Percentiles rank a stretch among this genome's conserved stretches.
phyloP scores from a whole-genome alignment of 1,284 basidiomycete species.

The Tilletia horrida region DNA sequence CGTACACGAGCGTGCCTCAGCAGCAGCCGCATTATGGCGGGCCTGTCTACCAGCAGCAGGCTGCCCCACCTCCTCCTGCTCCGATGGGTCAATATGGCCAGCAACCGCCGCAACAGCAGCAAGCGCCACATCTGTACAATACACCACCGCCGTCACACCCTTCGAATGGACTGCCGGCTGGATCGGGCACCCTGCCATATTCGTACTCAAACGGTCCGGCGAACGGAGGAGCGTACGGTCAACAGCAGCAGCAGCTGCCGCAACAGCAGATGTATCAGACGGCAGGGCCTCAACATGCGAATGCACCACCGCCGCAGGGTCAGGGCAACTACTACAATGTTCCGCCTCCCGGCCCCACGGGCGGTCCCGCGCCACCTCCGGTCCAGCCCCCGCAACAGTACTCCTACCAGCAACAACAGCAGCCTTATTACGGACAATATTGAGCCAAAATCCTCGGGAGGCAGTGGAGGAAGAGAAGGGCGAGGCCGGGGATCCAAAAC shows the following conservation, averaged over 20 bases:
- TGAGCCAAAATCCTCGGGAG: no score
- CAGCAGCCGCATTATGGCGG: background rate
- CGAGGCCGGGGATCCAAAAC: no score
- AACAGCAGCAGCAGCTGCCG: background rate
- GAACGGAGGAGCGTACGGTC: background rate
- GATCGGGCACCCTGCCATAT: background rate
- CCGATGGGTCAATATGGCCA: background rate
- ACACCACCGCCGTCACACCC: background rate
- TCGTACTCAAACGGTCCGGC: background rate
- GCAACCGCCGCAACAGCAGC: background rate
- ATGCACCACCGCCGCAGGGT: background rate
- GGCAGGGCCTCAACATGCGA: background rate
- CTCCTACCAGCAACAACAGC: no score
- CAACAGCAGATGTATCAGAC: background rate
- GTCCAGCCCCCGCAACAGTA: no score
- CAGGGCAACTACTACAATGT: background rate
- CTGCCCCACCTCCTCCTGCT: background rate
- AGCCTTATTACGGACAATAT: no score
- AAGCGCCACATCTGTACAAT: constrained; percentile 13
- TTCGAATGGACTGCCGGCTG: background rate
- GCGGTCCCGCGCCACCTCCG: no score
- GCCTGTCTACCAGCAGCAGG: background rate
- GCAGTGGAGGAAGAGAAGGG: no score
- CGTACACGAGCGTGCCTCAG: constrained; percentile 10
- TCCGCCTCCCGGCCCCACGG: no score